Evolutionary conservation across 305 asterid genomes (phyloP), one percentile per base, ranked within the genome.

Genomic region (Withania somnifera): DNA sequence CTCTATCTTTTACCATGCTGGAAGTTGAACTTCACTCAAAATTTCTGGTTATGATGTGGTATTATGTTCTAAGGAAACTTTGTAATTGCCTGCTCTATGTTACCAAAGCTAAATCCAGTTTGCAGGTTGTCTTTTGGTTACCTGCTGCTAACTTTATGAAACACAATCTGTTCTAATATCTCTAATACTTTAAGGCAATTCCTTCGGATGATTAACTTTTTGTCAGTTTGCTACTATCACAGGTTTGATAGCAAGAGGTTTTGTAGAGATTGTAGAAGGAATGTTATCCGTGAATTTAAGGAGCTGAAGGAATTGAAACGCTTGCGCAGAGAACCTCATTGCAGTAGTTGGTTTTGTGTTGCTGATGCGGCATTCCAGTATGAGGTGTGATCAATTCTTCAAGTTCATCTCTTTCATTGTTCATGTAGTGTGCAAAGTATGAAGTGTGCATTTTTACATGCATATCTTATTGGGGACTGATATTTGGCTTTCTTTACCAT

Each of bases 211-310:
- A 24, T 9, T 26, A 14, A 73, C 58, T 47, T 22, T 24, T 42
- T 24, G 42, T 47, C 42, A 14, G 60, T 61, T 80, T 75, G 53
- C 82, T 73, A 11, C 84, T 84, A 67, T 63, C 83, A 83, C 97
- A 97, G 99, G 92, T 97, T 97, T 83, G 98, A 97, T 82, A 93
- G 97, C 94, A 95, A 97, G 89, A 91, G 98, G 87, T 97, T 97
- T 84, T 97, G 99, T 85, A 91, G 98, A 92, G 99, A 97, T 86
- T 97, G 99, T 92, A 87, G 98, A 87, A 95, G 96, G 89, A 97
- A 97, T 86, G 99, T 97, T 71, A 92, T 95, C 81, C 97, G 99
- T 6, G 99, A 97, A 89, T 97, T 97, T 83, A 97, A 95, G 89
- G 98, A 95, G 91, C 92, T 97, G 84, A 97, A 93, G 90, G 99